Percentiles rank a stretch among this genome's conserved stretches.
Conservation (phyloP, 108 stramenopile species). For the Nitzschia sp. region DNA sequence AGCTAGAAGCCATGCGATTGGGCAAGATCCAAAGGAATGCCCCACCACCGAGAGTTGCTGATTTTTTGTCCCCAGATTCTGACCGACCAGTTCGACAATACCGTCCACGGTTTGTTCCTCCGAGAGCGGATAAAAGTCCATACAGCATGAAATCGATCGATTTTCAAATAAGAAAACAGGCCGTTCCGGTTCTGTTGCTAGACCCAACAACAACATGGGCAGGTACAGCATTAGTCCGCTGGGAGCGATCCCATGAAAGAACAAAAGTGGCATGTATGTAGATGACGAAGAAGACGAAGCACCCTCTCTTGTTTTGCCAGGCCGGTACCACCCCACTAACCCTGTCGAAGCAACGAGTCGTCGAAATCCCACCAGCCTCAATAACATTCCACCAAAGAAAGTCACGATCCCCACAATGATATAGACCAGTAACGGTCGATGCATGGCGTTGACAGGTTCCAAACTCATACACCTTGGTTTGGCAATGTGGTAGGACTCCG, state of each 20-base stretch:
- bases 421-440: constrained; percentile 78
- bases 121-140: constrained; percentile 40
- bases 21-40: constrained; percentile 89
- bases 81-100: constrained; percentile 41
- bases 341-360: constrained; percentile 37
- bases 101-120: constrained; percentile 71
- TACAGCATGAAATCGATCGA: constrained; percentile 48
- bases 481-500: neutral
- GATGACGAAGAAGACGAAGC: neutral
- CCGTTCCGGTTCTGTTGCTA: constrained; percentile 24
- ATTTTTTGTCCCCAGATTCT: neutral
- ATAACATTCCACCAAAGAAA: constrained; percentile 27
- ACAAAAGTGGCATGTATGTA: constrained; percentile 54
- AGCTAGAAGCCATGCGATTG: constrained; percentile 69
- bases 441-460: constrained; percentile 58
- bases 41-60: constrained; percentile 49
- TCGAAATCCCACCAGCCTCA: constrained; percentile 56
- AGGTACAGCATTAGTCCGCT: constrained; percentile 70
- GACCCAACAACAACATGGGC: constrained; percentile 58
- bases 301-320: constrained; percentile 16
- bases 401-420: constrained; percentile 37
- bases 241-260: constrained; percentile 90
- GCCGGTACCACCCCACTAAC: constrained; percentile 67
- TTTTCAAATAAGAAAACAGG: constrained; percentile 78
- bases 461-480: constrained; percentile 55